A percentile compares a stretch with the other conserved stretches of the same genome.
Conservation (phyloP, 352 stramenopile genomes). For the Globisporangium viniferum region DNA sequence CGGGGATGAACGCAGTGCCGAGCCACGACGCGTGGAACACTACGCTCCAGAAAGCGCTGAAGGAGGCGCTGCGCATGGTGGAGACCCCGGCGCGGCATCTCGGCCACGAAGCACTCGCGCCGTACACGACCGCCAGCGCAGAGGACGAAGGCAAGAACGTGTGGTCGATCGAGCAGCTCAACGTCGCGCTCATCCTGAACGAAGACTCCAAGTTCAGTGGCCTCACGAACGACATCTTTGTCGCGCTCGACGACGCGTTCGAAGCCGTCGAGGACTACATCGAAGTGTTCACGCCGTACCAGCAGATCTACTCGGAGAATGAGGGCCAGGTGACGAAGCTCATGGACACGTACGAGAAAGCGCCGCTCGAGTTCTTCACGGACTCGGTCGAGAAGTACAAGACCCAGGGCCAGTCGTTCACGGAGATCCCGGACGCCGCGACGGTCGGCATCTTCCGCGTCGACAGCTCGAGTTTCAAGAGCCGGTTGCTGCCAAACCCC, state of each 20-base stretch:
- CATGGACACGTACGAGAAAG: conserved; percentile 63
- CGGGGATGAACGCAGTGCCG: conserved; percentile 46
- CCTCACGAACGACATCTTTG: conserved; percentile 85
- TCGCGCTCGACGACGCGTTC: conserved; percentile 76
- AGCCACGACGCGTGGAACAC: conserved; percentile 73
- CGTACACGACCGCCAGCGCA: conserved; percentile 77
- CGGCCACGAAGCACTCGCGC: conserved; percentile 66
- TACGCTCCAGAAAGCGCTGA: conserved; percentile 68
- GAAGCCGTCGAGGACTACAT: conserved; percentile 86
- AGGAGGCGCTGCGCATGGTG: conserved; percentile 85
- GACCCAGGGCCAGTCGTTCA: conserved; percentile 73
- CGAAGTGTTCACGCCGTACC: conserved; percentile 87
- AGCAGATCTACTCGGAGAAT: conserved; percentile 87
- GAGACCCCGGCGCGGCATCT: conserved; percentile 85
- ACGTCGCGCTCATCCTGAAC: conserved; percentile 80
- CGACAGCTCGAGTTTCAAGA: conserved; percentile 87
- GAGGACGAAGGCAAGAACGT: conserved; percentile 83
- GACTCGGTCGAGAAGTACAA: conserved; percentile 85
- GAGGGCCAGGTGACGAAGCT: conserved; percentile 61
- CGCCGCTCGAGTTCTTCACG: conserved; percentile 74
- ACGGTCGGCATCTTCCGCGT: conserved; percentile 93
- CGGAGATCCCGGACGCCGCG: conserved; percentile 74
- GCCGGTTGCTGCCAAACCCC: conserved; percentile 83
- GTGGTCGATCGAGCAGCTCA: conserved; percentile 76
- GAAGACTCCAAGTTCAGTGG: conserved; percentile 79